Conservation (phyloP, 208 protist species). For the Naegleria fowleri region DNA sequence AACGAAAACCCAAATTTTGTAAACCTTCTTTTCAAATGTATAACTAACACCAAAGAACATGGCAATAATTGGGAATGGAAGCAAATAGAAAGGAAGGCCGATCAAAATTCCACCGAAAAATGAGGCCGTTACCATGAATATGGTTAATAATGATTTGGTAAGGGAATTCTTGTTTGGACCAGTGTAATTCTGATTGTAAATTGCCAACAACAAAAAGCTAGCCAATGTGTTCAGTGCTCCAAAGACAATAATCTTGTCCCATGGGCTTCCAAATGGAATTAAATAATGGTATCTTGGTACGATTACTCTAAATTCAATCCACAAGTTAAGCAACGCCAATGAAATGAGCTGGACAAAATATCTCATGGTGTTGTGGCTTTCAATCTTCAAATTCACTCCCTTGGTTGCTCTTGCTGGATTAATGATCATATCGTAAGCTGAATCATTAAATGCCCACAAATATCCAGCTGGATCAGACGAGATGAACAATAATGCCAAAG, state of each 20-base stretch:
- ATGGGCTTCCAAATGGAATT: neutral
- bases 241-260: neutral
- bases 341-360: neutral
- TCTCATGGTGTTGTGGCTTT: neutral
- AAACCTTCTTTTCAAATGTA: neutral
- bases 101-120: neutral
- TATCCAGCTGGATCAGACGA: neutral
- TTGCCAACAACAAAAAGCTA: neutral
- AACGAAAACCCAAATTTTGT: neutral
- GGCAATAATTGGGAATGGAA: neutral
- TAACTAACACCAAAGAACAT: neutral
- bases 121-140: neutral
- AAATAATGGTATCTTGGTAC: neutral
- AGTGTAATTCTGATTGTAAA: neutral
- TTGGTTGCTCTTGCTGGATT: neutral
- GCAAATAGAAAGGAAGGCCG: neutral
- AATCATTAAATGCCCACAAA: neutral
- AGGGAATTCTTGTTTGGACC: neutral
- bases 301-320: neutral
- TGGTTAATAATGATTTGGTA: neutral
- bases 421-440: neutral
- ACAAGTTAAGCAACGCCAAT: neutral
- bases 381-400: neutral
- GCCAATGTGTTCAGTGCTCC: neutral
- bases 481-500: neutral